These are phyloP conservation scores for Colletotrichum acutatum DNA, from an alignment of 2,329 filamentous ascomycete genomes.

Conservation along the genomic window DNA sequence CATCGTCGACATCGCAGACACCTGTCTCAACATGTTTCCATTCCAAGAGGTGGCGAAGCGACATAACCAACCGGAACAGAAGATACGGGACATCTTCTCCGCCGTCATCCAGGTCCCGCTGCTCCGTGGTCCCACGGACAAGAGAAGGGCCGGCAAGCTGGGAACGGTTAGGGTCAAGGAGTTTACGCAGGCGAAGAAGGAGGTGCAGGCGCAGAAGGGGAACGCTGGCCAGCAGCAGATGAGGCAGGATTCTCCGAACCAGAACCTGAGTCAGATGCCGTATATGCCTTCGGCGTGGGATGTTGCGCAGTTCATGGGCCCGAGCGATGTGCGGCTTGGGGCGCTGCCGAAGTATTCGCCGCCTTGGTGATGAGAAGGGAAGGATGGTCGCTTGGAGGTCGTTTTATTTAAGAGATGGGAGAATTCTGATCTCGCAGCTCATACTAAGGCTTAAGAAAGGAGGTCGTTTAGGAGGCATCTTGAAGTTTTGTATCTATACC, in stretches of 20 bases:
- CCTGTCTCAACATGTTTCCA: constrained; percentile 57
- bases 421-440: neutral
- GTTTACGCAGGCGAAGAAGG: constrained; percentile 55
- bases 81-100: constrained; percentile 58
- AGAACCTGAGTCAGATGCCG: neutral
- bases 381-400: neutral
- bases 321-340: constrained; percentile 18
- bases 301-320: constrained; percentile 33
- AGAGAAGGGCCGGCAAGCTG: constrained; percentile 52
- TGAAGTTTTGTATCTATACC: constrained; percentile 29
- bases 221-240: neutral
- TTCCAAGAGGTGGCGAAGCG: constrained; percentile 57
- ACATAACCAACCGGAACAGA: constrained; percentile 54
- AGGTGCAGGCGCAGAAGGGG: constrained; percentile 37
- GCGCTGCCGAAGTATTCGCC: constrained; percentile 21
- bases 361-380: constrained; percentile 17
- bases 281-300: constrained; percentile 32
- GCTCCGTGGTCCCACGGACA: constrained; percentile 56
- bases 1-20: constrained; percentile 61
- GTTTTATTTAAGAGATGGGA: neutral
- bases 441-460: too few relatives aligned
- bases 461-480: neutral
- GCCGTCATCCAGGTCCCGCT: constrained; percentile 61
- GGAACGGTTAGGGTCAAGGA: constrained; percentile 54
- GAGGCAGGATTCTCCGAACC: neutral